Conservation (phyloP, 1,284 basidiomycete species). For the Inonotus hispidus region DNA sequence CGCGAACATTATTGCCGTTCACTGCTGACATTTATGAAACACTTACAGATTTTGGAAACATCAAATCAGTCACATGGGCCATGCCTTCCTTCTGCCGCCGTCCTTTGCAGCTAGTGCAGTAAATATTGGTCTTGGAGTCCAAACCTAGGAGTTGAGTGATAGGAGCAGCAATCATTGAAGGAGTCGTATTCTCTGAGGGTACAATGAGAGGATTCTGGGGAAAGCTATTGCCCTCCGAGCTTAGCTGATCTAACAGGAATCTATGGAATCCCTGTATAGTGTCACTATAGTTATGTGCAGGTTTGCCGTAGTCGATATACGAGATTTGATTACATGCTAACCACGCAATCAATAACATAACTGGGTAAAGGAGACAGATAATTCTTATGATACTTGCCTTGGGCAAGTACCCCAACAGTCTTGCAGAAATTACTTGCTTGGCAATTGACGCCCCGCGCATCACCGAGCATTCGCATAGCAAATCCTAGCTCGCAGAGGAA, state of each 20-base stretch:
- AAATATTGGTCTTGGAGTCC: slow-evolving; percentile 66
- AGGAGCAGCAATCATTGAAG: slow-evolving; percentile 46
- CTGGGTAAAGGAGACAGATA: neutral
- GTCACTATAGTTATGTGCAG: slow-evolving; percentile 73
- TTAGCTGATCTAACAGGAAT: slow-evolving; percentile 82
- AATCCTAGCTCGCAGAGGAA: slow-evolving; percentile 96
- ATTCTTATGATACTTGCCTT: slow-evolving; percentile 43
- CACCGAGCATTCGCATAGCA: slow-evolving; percentile 91
- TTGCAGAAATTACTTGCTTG: slow-evolving; percentile 97
- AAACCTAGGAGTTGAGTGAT: slow-evolving; percentile 81
- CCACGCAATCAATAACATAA: slow-evolving; percentile 16
- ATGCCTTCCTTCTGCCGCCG: slow-evolving; percentile 68
- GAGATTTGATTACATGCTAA: slow-evolving; percentile 76
- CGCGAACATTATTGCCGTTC: neutral
- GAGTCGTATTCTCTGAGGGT: slow-evolving; percentile 28
- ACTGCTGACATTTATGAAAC: neutral
- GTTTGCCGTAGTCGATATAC: slow-evolving; percentile 82
- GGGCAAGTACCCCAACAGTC: slow-evolving; percentile 76
- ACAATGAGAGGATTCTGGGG: slow-evolving; percentile 55
- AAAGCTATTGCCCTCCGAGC: slow-evolving; percentile 60
- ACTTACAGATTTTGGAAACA: slow-evolving; percentile 78
- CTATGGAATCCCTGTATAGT: slow-evolving; percentile 95
- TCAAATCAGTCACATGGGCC: slow-evolving; percentile 81
- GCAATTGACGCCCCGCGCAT: slow-evolving; percentile 91
- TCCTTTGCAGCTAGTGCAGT: slow-evolving; percentile 73